Evolutionary conservation across 129 eudicot genomes (phyloP).

Genomic region (Chrysanthemum lavandulifolium): DNA sequence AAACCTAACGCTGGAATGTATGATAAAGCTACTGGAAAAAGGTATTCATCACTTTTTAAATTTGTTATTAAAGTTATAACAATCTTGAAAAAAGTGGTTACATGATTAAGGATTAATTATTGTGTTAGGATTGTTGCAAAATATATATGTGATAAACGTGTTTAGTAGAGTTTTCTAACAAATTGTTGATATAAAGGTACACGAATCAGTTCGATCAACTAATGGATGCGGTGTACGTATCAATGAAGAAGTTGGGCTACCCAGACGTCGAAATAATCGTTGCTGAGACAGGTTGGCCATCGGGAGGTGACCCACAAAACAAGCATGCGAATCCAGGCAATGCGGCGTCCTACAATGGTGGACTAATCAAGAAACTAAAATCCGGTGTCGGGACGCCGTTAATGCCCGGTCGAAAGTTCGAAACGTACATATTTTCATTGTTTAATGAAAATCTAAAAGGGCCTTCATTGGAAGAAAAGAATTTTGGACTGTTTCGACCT

Average conservation of each 20-base stretch:
- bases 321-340: conserved; percentile 49
- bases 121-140: background rate
- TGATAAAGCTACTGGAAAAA: conserved; percentile 48
- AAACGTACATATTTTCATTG: conserved; percentile 71
- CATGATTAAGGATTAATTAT: no score
- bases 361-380: conserved; percentile 43
- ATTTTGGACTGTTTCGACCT: conserved; percentile 77
- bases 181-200: conserved; percentile 33
- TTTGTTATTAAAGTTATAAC: background rate
- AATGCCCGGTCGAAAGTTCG: conserved; percentile 78
- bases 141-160: background rate
- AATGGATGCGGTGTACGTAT: conserved; percentile 61
- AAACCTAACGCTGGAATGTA: conserved; percentile 40
- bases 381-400: conserved; percentile 81
- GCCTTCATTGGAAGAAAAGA: conserved; percentile 72
- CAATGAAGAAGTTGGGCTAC: conserved; percentile 76
- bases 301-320: conserved; percentile 53
- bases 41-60: conserved; percentile 6
- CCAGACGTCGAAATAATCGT: conserved; percentile 67
- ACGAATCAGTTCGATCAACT: conserved; percentile 67
- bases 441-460: conserved; percentile 81
- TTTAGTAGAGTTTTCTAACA: background rate
- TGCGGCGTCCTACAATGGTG: conserved; percentile 74
- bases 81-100: no score
- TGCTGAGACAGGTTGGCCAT: conserved; percentile 97